Conservation (phyloP, 306 rosid genomes). For the Cucumis hystrix region DNA sequence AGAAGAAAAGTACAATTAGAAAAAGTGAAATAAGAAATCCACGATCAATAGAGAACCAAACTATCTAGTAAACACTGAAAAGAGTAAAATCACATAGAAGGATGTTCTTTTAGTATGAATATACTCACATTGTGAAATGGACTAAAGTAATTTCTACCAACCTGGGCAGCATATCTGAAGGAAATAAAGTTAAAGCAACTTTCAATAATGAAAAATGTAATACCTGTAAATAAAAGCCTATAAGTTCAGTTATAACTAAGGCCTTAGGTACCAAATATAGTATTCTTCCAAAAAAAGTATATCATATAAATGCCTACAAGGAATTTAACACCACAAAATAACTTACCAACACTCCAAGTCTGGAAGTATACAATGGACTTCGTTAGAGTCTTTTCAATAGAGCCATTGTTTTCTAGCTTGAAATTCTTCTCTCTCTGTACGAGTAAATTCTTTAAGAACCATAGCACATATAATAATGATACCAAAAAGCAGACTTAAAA, state of each 20-base stretch:
- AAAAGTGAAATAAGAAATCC: constrained; percentile 2
- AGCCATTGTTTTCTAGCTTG: constrained; percentile 48
- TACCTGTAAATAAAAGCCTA: constrained; percentile 46
- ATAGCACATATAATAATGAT: neutral
- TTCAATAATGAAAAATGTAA: constrained; percentile 70
- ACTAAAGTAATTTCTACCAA: constrained; percentile 14
- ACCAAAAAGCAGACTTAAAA: neutral
- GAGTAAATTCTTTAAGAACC: neutral
- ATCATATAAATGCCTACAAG: constrained; percentile 5
- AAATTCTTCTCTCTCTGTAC: constrained; percentile 78
- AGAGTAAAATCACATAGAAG: neutral
- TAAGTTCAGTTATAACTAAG: too few species aligned
- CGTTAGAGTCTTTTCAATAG: constrained; percentile 46
- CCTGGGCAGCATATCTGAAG: constrained; percentile 99
- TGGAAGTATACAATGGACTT: constrained; percentile 74
- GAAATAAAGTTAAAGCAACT: constrained; percentile 87
- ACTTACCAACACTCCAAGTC: constrained; percentile 88
- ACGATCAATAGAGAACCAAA: neutral
- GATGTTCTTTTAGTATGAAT: neutral
- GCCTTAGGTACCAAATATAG: constrained; percentile 1
- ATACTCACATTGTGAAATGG: neutral
- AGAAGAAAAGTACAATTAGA: neutral
- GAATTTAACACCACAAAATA: constrained; percentile 3
- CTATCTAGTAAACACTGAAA: neutral
- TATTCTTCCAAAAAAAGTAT: constrained; percentile 6